Base-by-base conservation (phyloP, 2,329 filamentous ascomycete species). In the Fonsecaea erecta region DNA sequence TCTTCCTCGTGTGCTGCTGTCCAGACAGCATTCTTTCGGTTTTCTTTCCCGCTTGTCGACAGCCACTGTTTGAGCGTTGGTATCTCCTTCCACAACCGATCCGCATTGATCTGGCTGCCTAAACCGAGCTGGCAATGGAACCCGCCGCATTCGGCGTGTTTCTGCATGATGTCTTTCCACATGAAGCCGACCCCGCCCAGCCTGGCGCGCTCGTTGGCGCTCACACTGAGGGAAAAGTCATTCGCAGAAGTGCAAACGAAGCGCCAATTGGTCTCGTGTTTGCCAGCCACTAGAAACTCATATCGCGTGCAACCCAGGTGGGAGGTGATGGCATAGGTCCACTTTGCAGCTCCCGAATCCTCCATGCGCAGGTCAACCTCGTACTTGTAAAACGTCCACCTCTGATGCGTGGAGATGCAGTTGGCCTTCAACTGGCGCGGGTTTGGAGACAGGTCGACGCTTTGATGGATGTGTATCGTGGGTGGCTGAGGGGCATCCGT, bases 161-260 rank as follows among this genome's bases (percentile, higher is more conserved):
- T 97, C 78, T 97, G 93, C 75, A 99, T 84, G 30, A 99, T 93
- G 73, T 99, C 95, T 74, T 97, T 98, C 95, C 95, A 99, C 94
- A 99, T 96, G 75, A 95, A 91, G 0, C 93, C 92, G 0, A 96
- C 86, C 1, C 95, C 95, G 32, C 95, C 95, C 1, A 98, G 85
- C 72, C 90, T 91, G 34, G 89, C 87, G 51, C 94, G 86, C 72
- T 99, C 95, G 67, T 90, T 92, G 61, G 93, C 89, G 68, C 89
- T 93, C 1, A 96, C 95, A 69, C 90, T 90, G 30, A 96, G 84
- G 0, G 92, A 90, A 76, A 98, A 99, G 75, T 99, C 95, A 74
- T 98, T 98, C 2, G 94, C 94, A 14, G 93, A 97, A 73, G 97
- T 95, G 11, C 93, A 92, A 72, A 98, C 90, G 76, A 98, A 98